Evolutionary conservation across 768 basidiomycete species (phyloP).

Genomic region (Artomyces pyxidatus): DNA sequence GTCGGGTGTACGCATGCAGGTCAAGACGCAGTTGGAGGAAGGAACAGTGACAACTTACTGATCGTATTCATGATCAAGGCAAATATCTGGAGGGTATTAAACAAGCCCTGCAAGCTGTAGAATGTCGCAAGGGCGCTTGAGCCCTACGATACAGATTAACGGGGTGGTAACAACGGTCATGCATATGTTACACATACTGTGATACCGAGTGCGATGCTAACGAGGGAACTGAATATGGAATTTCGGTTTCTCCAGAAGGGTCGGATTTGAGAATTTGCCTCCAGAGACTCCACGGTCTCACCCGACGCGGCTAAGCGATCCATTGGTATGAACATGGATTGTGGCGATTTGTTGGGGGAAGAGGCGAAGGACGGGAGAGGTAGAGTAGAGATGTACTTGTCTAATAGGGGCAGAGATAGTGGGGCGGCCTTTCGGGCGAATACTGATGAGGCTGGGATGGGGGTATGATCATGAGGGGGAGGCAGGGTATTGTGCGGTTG

Average conservation of each 20-base stretch:
- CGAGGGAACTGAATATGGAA: conserved; percentile 38
- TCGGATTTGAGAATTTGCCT: conserved; percentile 39
- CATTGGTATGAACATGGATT: conserved; percentile 54
- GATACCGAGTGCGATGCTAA: conserved; percentile 43
- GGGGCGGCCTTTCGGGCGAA: conserved; percentile 12
- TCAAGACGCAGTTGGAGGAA: background rate
- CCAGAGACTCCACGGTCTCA: conserved; percentile 49
- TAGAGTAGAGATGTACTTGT: conserved; percentile 13
- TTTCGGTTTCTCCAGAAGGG: conserved; percentile 51
- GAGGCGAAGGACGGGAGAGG: conserved; percentile 7
- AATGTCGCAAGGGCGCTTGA: conserved; percentile 61
- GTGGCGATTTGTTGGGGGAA: background rate
- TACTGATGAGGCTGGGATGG: conserved; percentile 8
- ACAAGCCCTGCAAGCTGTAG: conserved; percentile 63
- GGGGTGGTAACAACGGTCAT: background rate
- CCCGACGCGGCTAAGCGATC: conserved; percentile 41
- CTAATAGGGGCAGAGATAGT: conserved; percentile 10
- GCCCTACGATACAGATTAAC: conserved; percentile 35
- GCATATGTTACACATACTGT: conserved; percentile 32
- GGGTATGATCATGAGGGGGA: conserved; percentile 2
- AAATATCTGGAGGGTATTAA: conserved; percentile 64
- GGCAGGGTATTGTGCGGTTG: background rate
- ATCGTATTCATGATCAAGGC: conserved; percentile 62
- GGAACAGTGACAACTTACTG: conserved; percentile 27
- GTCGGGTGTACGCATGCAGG: too few species aligned